Percentiles rank a stretch among this genome's conserved stretches.
Conservation (phyloP, 139 green algal species). For the Tetradesmus obliquus region DNA sequence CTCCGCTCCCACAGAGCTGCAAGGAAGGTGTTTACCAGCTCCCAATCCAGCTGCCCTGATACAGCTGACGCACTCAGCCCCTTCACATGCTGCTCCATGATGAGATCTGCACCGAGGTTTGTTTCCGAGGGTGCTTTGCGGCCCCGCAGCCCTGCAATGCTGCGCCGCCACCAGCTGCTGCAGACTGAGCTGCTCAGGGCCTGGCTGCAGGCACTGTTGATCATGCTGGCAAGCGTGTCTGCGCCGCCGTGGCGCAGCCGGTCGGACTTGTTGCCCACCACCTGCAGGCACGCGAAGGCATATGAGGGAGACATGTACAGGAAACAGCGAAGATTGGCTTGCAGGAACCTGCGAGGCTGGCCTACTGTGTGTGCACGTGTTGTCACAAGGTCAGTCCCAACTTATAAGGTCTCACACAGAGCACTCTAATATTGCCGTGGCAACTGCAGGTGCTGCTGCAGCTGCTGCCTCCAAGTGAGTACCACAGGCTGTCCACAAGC, state of each 20-base stretch:
- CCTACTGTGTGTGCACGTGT: too few relatives aligned
- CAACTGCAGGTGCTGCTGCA: neutral
- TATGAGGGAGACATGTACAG: too few relatives aligned
- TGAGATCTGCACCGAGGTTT: neutral
- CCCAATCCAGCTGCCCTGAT: constrained; percentile 33
- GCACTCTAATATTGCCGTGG: too few relatives aligned
- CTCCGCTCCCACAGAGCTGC: constrained; percentile 26
- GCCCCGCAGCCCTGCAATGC: neutral
- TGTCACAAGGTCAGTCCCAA: too few relatives aligned
- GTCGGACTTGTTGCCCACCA: constrained; percentile 47
- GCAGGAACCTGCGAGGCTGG: too few relatives aligned
- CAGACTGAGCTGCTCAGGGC: neutral
- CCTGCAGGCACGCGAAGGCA: neutral
- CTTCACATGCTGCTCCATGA: constrained; percentile 5
- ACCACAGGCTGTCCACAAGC: neutral
- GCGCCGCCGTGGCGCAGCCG: neutral
- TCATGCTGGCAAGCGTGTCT: neutral
- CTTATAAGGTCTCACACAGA: too few relatives aligned
- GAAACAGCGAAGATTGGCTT: too few relatives aligned
- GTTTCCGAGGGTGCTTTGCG: neutral
- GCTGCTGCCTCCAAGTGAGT: neutral
- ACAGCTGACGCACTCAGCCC: constrained; percentile 27
- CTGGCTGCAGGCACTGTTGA: constrained; percentile 26
- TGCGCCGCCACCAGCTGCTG: constrained; percentile 28
- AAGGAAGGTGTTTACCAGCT: constrained; percentile 27